Percentiles rank a stretch among this genome's conserved stretches.
Evolutionary conservation across 2,329 filamentous ascomycete species (phyloP).

Genomic region (Aschersonia sp.): DNA sequence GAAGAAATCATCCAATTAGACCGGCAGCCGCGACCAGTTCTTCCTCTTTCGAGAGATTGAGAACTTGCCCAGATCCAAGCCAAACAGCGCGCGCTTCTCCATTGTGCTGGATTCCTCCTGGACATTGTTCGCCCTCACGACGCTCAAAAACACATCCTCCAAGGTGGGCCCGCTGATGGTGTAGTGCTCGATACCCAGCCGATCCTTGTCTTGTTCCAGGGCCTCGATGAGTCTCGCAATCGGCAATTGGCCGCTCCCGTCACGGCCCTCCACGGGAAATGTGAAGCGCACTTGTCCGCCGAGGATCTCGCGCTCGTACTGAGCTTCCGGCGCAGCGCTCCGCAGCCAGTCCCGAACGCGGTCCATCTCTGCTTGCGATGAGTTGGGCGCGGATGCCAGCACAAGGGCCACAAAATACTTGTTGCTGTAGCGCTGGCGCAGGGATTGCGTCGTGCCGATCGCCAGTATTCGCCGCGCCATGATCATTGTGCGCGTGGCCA

Average conservation of each 20-base stretch:
- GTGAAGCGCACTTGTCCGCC: conserved; percentile 42
- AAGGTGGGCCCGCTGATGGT: conserved; percentile 51
- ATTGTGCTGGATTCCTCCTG: conserved; percentile 6
- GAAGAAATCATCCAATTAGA: background rate
- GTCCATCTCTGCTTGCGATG: conserved; percentile 38
- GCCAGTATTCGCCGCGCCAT: conserved; percentile 33
- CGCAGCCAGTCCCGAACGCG: conserved; percentile 39
- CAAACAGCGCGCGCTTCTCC: background rate
- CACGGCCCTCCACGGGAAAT: conserved; percentile 5
- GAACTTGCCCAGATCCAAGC: background rate
- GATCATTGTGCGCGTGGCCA: conserved; percentile 50
- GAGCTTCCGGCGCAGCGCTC: conserved; percentile 33
- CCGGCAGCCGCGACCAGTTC: background rate
- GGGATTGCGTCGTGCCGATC: conserved; percentile 41
- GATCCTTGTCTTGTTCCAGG: conserved; percentile 40
- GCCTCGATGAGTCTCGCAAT: conserved; percentile 20
- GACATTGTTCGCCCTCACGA: conserved; percentile 45
- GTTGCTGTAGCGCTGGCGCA: conserved; percentile 44
- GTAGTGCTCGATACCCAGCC: conserved; percentile 48
- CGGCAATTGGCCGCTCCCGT: conserved; percentile 4
- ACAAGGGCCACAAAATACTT: conserved; percentile 49
- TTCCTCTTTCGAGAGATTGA: background rate
- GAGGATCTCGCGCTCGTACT: conserved; percentile 41
- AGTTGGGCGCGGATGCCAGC: conserved; percentile 41
- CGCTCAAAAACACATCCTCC: conserved; percentile 55